A percentile compares a stretch with the other conserved stretches of the same genome.
Conservation (phyloP, 768 basidiomycete genomes). For the Kwoniella sp. region DNA sequence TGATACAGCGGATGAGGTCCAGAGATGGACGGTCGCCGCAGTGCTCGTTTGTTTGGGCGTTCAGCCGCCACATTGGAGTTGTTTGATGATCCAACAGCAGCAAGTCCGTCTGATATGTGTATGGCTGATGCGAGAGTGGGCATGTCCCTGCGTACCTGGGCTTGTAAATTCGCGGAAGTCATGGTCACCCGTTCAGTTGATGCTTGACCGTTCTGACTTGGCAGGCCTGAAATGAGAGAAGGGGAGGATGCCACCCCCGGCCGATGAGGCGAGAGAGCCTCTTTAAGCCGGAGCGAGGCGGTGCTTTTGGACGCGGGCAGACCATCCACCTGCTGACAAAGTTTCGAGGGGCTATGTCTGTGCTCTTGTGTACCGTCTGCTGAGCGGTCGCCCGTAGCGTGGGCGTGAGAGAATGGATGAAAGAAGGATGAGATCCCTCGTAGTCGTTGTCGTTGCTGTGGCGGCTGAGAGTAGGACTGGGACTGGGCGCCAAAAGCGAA, state of each 20-base stretch:
- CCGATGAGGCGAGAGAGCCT: neutral
- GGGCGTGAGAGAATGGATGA: neutral
- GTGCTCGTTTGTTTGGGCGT: too few species aligned
- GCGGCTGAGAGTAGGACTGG: slow-evolving; percentile 1
- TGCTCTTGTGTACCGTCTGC: too few species aligned
- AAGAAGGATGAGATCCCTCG: slow-evolving; percentile 16
- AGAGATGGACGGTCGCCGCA: too few species aligned
- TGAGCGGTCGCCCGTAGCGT: slow-evolving; percentile 7
- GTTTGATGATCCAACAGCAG: neutral
- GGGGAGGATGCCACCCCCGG: neutral
- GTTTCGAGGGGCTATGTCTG: neutral
- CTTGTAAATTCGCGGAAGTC: slow-evolving; percentile 7
- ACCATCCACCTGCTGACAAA: slow-evolving; percentile 1
- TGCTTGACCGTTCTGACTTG: neutral
- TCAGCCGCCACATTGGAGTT: neutral
- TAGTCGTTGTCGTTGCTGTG: too few species aligned
- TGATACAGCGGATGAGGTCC: slow-evolving; percentile 2
- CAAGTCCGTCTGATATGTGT: slow-evolving; percentile 5
- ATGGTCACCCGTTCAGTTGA: neutral
- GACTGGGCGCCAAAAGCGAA: neutral
- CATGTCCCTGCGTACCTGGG: slow-evolving; percentile 8
- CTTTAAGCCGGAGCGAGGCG: neutral
- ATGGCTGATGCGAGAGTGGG: slow-evolving; percentile 28
- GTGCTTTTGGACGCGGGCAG: neutral
- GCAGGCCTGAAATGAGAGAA: neutral